phyloP scores from a whole-genome alignment of 495 filamentous ascomycete genomes.

The Lasiosphaeris hirsuta region DNA sequence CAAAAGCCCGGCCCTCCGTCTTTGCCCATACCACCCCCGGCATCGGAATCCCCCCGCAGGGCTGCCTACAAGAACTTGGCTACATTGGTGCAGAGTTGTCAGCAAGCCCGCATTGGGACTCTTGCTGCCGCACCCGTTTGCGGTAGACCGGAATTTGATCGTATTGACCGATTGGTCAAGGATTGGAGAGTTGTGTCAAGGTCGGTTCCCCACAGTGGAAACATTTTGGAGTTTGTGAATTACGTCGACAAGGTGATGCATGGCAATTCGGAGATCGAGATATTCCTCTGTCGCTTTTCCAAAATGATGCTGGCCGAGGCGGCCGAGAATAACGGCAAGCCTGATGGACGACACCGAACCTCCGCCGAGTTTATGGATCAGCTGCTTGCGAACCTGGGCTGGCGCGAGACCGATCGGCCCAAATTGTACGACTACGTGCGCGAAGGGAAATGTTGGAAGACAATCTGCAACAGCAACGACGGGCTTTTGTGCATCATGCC shows the following conservation, averaged over 20 bases:
- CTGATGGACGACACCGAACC: not conserved
- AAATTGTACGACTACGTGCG: conserved; percentile 26
- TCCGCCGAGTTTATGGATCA: conserved; percentile 4
- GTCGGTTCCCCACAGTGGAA: not conserved
- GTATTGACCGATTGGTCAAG: conserved; percentile 22
- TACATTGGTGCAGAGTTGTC: conserved; percentile 10
- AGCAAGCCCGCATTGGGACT: not conserved
- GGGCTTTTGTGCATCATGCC: conserved; percentile 27
- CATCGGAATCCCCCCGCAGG: not conserved
- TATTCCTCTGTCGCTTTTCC: conserved; percentile 25
- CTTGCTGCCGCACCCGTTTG: conserved; percentile 2
- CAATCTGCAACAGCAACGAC: conserved; percentile 21
- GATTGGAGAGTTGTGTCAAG: conserved; percentile 20
- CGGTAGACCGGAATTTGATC: conserved; percentile 23
- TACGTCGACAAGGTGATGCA: conserved; percentile 14
- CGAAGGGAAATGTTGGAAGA: conserved; percentile 32
- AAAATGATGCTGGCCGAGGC: conserved; percentile 23
- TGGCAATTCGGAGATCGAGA: conserved; percentile 17
- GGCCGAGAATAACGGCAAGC: not conserved
- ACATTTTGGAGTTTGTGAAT: conserved; percentile 17
- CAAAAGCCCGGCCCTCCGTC: not conserved
- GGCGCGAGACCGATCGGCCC: conserved; percentile 16
- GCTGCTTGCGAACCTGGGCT: conserved; percentile 20
- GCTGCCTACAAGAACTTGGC: conserved; percentile 15
- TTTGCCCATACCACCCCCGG: not conserved